Base-by-base conservation (phyloP, 208 protist species). In the Porcisia deanei region DNA sequence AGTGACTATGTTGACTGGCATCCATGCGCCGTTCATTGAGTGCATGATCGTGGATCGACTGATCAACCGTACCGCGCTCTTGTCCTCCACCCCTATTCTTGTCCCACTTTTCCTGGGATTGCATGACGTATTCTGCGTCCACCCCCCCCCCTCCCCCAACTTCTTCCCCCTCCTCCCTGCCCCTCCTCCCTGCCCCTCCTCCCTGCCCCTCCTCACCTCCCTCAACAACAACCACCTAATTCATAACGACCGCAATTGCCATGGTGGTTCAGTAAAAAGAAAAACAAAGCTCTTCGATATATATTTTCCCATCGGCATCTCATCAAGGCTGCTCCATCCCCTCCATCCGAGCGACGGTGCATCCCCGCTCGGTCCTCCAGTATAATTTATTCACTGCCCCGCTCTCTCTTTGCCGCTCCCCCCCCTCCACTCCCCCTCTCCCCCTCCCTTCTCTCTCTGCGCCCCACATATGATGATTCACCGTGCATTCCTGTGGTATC, bases 401-500 rank as follows among this genome's bases (percentile, higher is more conserved):
- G 30, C 30, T 30, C 30, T 30, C 30, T 30, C 30, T 30, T 30
- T 30, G 30, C 57, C 25, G 7, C 57, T 25, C 57, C 14, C 20
- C 5, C 57, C 57, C 57, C 57, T 39, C 60, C 12, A 18, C 60
- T 65, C 34, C 12, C 25, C 60, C 1, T 22, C 5, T 47, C 6
- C n/a, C 63, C 1, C 61, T 25, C 59, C 20, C 47, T 76, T 2
- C 49, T 7, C 9, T 20, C 47, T 1, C 10, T 12, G 22, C 12
- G 52, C 3, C 64, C 60, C 52, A 41, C 14, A 25, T 39, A 54
- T 80, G 73, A 82, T 84, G 79, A 83, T 67, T 81, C 68, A 68
- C 73, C 71, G 76, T 87, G 61, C 87, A 91, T 89, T 91, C 88
- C 88, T 93, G 88, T 93, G 88, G 88, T 90, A 93, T 93, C 88